Conservation (phyloP, 2,329 filamentous ascomycete genomes). For the Fusarium sp. region DNA sequence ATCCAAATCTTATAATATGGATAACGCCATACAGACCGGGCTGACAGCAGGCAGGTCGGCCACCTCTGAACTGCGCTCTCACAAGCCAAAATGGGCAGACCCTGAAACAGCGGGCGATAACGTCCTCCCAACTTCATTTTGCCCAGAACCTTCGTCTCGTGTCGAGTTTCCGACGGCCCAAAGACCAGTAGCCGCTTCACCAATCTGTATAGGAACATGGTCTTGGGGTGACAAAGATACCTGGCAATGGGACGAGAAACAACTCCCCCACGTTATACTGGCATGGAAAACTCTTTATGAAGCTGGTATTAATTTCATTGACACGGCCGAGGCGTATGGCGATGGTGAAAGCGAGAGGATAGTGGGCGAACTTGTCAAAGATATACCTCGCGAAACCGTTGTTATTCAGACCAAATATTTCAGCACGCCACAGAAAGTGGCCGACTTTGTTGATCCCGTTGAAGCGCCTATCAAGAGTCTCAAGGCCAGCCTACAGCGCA, state of each 20-base stretch:
- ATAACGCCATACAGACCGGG: neutral
- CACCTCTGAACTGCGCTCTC: neutral
- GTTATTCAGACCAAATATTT: conserved; percentile 20
- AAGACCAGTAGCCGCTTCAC: neutral
- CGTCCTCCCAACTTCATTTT: neutral
- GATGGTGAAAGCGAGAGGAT: conserved; percentile 14
- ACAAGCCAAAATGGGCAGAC: conserved; percentile 12
- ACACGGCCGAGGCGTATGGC: neutral
- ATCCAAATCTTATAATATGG: neutral
- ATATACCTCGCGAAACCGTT: neutral
- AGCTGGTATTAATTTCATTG: conserved; percentile 18
- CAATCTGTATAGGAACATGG: neutral
- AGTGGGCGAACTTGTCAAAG: neutral
- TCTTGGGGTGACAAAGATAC: conserved; percentile 15
- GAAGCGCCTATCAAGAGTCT: conserved; percentile 12
- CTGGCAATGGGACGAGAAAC: conserved; percentile 1
- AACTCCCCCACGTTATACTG: neutral
- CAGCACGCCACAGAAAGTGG: conserved; percentile 1
- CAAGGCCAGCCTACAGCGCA: neutral
- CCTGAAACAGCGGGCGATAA: neutral
- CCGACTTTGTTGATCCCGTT: neutral
- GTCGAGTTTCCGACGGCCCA: neutral
- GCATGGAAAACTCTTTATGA: conserved; percentile 17
- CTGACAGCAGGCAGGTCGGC: conserved; percentile 1
- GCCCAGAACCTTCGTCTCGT: neutral